A percentile compares a stretch with the other conserved stretches of the same genome.
Evolutionary conservation across 257 asterid genomes (phyloP).

Genomic region (Schizonepeta tenuifolia): DNA sequence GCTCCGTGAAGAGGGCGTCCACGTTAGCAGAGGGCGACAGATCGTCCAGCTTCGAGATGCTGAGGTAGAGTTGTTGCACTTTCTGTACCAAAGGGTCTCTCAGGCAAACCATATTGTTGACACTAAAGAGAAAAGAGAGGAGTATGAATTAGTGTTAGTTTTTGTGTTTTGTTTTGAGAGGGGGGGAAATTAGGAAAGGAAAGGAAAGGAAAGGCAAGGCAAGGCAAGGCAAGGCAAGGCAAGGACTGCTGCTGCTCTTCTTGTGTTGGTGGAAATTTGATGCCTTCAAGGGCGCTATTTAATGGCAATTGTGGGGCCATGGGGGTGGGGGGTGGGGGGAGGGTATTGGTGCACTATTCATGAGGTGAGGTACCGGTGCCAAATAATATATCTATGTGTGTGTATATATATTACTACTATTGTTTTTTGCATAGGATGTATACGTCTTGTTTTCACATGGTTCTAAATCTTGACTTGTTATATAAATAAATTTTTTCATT

Average conservation of each 20-base stretch:
- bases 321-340: constrained; percentile 28
- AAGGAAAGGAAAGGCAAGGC: too few relatives aligned
- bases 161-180: too few relatives aligned
- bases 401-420: too few relatives aligned
- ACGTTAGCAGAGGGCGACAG: constrained; percentile 73
- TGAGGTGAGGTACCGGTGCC: too few relatives aligned
- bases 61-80: constrained; percentile 53
- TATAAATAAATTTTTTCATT: not conserved
- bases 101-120: constrained; percentile 74
- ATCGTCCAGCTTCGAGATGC: constrained; percentile 62
- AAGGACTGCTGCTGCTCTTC: not conserved
- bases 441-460: not conserved
- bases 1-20: constrained; percentile 67
- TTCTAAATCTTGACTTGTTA: not conserved
- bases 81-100: constrained; percentile 65
- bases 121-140: too few relatives aligned
- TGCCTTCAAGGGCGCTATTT: constrained; percentile 44
- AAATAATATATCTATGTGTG: too few relatives aligned
- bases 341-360: constrained; percentile 30
- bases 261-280: constrained; percentile 4
- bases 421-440: not conserved
- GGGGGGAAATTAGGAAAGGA: too few relatives aligned
- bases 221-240: too few relatives aligned
- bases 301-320: constrained; percentile 52
- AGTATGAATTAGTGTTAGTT: too few relatives aligned